Base-by-base conservation (phyloP, 2,329 filamentous ascomycete species). In the Hypoxylon sp. region DNA sequence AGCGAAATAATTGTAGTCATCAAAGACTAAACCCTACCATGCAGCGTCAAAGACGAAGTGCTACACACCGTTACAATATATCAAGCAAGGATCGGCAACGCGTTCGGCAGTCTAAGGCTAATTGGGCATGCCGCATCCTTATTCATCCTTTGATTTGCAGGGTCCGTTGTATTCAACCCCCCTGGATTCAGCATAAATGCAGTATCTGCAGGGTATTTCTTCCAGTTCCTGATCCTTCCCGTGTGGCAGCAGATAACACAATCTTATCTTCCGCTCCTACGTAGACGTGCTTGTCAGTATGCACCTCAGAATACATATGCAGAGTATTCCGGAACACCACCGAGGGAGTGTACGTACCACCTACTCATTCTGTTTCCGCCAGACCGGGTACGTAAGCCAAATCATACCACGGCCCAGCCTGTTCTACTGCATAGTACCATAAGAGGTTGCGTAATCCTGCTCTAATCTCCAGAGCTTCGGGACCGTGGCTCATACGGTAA, bases 171-270 rank as follows among this genome's bases (percentile, higher is more conserved):
- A 70, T 67, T 64, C 60, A 70, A 57, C 67, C 67, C 57, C 64
- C 60, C 48, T 65, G 58, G 63, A 68, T 70, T 70, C 66, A 70
- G 68, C 36, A 70, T 70, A 70, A 70, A 70, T 70, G 19, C 59
- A 55, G 50, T 65, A 59, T 61, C 61, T 38, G 45, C 58, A 68
- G 59, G 61, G 61, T 59, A 68, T 30, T 61, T 58, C 36, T 53
- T 52, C 67, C 59, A n/a, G 61, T 59, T 53, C 59, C 61, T 65
- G 61, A 68, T 68, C 65, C 61, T 65, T 62, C 58, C 68, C 65
- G 65, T 43, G 30, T 36, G 25, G 19, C 36, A 38, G 21, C 50
- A 51, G 60, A 61, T 65, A 65, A 46, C 30, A 43, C 68, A 57
- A 56, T 60, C 68, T 63, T 62, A 58, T 68, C 65, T 58, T 64